phyloP scores from a whole-genome alignment of 176 grass and related monocot species.

The Rhipidocladum racemiflorum region DNA sequence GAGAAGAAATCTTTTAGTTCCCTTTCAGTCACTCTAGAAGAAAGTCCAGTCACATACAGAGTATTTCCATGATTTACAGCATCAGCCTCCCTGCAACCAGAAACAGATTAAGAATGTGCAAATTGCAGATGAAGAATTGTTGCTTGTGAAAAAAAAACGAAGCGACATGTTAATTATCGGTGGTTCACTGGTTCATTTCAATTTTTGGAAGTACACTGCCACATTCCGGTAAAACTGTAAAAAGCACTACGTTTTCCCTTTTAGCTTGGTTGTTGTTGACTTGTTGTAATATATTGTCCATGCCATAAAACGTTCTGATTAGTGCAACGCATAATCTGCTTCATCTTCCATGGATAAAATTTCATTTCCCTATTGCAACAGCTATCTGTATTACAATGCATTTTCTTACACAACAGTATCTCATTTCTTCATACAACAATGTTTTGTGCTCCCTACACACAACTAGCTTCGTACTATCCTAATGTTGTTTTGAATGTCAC shows the following conservation, averaged over 20 bases:
- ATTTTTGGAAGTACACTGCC: not conserved
- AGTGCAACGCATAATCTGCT: not conserved
- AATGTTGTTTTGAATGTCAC: not conserved
- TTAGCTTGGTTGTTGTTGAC: not conserved
- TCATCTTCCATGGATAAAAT: not conserved
- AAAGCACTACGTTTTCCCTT: not conserved
- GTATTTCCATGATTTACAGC: conserved; percentile 62
- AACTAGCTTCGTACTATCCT: not conserved
- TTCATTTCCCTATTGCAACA: not conserved
- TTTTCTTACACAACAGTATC: not conserved
- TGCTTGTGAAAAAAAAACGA: not conserved
- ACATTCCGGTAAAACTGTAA: not conserved
- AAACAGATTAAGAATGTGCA: not conserved
- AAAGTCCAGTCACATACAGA: conserved; percentile 68
- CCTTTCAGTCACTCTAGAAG: conserved; percentile 63
- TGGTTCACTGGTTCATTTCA: not conserved
- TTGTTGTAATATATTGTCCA: not conserved
- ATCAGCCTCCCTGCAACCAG: conserved; percentile 38
- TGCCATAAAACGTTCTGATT: not conserved
- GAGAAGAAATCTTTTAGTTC: conserved; percentile 63
- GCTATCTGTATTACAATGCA: not conserved
- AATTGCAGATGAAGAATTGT: not conserved
- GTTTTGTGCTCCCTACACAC: not conserved
- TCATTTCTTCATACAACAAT: not conserved
- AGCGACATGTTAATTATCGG: not conserved